Conservation (phyloP, 495 filamentous ascomycete species). For the Beverwykella pulmonaria region DNA sequence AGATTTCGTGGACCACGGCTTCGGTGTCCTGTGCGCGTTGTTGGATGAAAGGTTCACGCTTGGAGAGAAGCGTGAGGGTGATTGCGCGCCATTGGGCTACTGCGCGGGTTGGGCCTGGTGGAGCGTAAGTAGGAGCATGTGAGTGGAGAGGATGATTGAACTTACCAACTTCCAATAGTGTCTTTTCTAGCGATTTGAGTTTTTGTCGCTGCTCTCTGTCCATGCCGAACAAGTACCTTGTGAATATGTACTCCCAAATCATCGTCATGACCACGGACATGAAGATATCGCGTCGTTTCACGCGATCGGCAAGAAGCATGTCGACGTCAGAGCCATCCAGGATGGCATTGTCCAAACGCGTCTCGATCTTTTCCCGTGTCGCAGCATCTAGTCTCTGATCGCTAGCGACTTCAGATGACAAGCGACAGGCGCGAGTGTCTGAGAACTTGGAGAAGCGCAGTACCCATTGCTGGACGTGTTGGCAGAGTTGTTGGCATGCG, state of each 20-base stretch:
- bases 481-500: slow-evolving; percentile 90
- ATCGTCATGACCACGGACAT: slow-evolving; percentile 98
- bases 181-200: slow-evolving; percentile 89
- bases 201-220: slow-evolving; percentile 96
- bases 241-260: slow-evolving; percentile 98
- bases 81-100: slow-evolving; percentile 96
- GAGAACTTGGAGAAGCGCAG: slow-evolving; percentile 95
- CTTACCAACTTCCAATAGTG: slow-evolving; percentile 77
- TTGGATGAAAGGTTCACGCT: slow-evolving; percentile 68
- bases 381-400: slow-evolving; percentile 27
- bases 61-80: slow-evolving; percentile 83
- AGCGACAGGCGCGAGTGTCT: slow-evolving; percentile 79
- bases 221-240: slow-evolving; percentile 96
- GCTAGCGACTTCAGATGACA: slow-evolving; percentile 70
- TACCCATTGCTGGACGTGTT: slow-evolving; percentile 94
- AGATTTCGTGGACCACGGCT: slow-evolving; percentile 83
- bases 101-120: slow-evolving; percentile 61
- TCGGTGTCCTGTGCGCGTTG: slow-evolving; percentile 86
- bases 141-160: background rate
- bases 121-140: slow-evolving; percentile 11
- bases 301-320: slow-evolving; percentile 78
- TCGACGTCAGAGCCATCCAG: slow-evolving; percentile 93
- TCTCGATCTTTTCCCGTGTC: slow-evolving; percentile 82
- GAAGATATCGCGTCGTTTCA: slow-evolving; percentile 85
- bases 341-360: slow-evolving; percentile 88